These are phyloP conservation scores for Candida freyschussii DNA, from an alignment of 1,139 yeast genomes.

Conservation along the genomic window DNA sequence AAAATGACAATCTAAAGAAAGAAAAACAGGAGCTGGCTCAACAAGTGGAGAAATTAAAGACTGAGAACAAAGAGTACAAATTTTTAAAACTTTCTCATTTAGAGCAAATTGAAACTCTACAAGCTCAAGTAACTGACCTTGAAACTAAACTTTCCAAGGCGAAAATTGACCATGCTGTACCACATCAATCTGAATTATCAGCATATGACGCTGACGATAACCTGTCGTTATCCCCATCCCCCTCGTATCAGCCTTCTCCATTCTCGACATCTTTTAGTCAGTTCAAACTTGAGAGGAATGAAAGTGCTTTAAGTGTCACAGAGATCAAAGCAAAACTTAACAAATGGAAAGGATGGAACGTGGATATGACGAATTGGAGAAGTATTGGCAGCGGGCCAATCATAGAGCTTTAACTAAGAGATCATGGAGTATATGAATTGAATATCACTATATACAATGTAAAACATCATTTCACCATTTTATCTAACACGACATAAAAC, in stretches of 20 bases:
- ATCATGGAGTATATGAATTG: too few relatives aligned
- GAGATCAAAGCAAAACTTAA: constrained; percentile 33
- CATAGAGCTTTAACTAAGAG: constrained; percentile 37
- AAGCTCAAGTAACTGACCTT: constrained; percentile 19
- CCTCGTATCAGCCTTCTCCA: constrained; percentile 20
- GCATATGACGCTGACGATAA: constrained; percentile 22
- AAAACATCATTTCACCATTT: constrained; percentile 6
- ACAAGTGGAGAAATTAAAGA: constrained; percentile 24
- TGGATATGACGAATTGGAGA: constrained; percentile 82
- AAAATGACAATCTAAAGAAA: constrained; percentile 25
- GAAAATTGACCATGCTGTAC: constrained; percentile 17
- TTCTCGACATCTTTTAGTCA: constrained; percentile 15
- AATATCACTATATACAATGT: not conserved
- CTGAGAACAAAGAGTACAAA: constrained; percentile 33
- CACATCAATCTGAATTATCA: constrained; percentile 7
- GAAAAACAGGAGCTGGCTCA: constrained; percentile 27
- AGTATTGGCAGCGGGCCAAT: constrained; percentile 57
- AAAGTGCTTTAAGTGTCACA: constrained; percentile 13
- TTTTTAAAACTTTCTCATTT: constrained; percentile 44
- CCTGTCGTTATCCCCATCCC: constrained; percentile 23
- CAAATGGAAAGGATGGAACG: constrained; percentile 82
- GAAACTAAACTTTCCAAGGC: constrained; percentile 20
- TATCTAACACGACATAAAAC: constrained; percentile 75
- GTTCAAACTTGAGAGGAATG: constrained; percentile 15
- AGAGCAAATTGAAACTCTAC: constrained; percentile 36